Base-by-base conservation (phyloP, 345 rosid species). In the Barbarea vulgaris region DNA sequence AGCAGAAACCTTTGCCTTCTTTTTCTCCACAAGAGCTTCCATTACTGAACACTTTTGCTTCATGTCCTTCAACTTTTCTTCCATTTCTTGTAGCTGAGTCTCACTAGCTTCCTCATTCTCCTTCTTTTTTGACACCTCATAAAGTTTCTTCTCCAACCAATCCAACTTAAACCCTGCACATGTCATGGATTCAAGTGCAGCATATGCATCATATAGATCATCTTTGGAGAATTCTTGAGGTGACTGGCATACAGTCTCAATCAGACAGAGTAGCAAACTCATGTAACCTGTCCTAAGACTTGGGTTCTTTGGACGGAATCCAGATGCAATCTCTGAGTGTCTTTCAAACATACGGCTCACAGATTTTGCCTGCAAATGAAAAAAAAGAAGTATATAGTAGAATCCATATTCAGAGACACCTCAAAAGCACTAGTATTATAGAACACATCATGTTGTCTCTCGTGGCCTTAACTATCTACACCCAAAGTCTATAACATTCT, bases 101-200 rank as follows among this genome's bases (percentile, higher is more conserved):
- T 10, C 24, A 19, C 22, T 5, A 39, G 36, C 3, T 7, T 37
- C 9, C n/a, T 7, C 41, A 5, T 27, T 30, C 19, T 27, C 14
- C 74, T 39, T 70, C 31, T 18, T 70, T 22, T 56, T 11, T n/a
- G 0, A 1, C 4, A 70, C 42, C 2, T 70, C 30, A 11, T 27
- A 19, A 19, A 69, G 9, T 18, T 36, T 57, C 19, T 17, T 42
- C 54, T 57, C 54, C 41, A 70, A 14, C 74, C 65, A 70, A 47
- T 56, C 74, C 15, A 70, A 14, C 31, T 70, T 42, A 33, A 70
- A 47, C 2, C 74, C 74, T 5, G 12, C 74, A n/a, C 17, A 4
- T 33, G 12, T 48, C 54, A 70, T 7, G 12, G 1, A 30, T 7
- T 1, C 9, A 18, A 70, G 0, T 6, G 30, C 30, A 46, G 5